phyloP scores from a whole-genome alignment of 1,139 yeast genomes.

The Candida tetrigidarum region DNA sequence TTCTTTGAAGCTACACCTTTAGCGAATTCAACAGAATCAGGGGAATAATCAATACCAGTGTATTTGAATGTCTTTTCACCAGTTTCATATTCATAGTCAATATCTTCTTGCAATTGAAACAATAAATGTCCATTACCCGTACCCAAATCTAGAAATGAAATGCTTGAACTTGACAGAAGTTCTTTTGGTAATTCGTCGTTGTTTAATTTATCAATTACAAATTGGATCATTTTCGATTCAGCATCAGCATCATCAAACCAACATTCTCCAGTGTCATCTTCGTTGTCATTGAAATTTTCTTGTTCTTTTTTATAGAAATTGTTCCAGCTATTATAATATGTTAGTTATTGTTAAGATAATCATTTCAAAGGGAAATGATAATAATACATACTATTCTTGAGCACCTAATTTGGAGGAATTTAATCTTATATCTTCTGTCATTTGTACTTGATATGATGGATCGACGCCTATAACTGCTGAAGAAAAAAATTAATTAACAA shows the following conservation, averaged over 20 bases:
- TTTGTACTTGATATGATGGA: slow-evolving; percentile 12
- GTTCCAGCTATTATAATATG: slow-evolving; percentile 65
- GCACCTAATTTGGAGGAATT: slow-evolving; percentile 81
- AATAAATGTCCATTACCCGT: slow-evolving; percentile 95
- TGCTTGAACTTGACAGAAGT: slow-evolving; percentile 29
- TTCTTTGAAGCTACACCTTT: slow-evolving; percentile 52
- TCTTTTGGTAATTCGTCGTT: slow-evolving; percentile 24
- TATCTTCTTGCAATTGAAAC: slow-evolving; percentile 65
- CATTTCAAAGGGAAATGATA: not conserved
- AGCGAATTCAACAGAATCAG: slow-evolving; percentile 78
- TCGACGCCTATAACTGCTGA: not conserved
- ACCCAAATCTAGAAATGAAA: slow-evolving; percentile 76
- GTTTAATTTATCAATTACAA: slow-evolving; percentile 43
- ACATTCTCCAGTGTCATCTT: slow-evolving; percentile 89
- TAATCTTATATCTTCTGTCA: slow-evolving; percentile 57
- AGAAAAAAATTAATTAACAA: too few species aligned
- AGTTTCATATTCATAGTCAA: slow-evolving; percentile 44
- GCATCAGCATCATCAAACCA: slow-evolving; percentile 98
- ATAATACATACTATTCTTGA: slow-evolving; percentile 60
- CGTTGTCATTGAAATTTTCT: slow-evolving; percentile 68
- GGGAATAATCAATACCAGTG: slow-evolving; percentile 84
- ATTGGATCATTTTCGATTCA: slow-evolving; percentile 77
- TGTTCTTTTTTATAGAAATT: slow-evolving; percentile 77
- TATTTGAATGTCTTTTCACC: slow-evolving; percentile 42
- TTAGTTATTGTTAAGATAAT: not conserved